phyloP scores from a whole-genome alignment of 768 basidiomycete species.

The Pleurotus tuoliensis region DNA sequence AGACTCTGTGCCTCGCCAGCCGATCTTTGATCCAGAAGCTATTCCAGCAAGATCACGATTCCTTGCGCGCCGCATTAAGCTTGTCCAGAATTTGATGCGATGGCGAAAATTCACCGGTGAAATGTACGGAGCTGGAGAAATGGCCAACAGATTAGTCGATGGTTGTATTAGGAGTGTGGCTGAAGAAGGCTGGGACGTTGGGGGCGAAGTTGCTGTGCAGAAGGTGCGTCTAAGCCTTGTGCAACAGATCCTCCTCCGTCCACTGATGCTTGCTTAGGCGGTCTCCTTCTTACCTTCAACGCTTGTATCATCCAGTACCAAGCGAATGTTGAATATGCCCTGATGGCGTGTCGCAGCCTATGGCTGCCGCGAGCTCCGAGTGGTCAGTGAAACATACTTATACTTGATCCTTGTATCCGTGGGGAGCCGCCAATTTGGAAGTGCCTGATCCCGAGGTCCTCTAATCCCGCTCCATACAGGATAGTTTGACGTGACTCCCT shows the following conservation, averaged over 20 bases:
- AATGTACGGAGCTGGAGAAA: slow-evolving; percentile 47
- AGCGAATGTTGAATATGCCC: slow-evolving; percentile 16
- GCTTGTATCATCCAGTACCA: slow-evolving; percentile 23
- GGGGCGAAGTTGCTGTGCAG: slow-evolving; percentile 61
- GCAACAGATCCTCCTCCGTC: slow-evolving; percentile 8
- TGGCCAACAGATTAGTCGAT: slow-evolving; percentile 55
- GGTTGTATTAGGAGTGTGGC: slow-evolving; percentile 63
- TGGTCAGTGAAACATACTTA: too few relatives aligned
- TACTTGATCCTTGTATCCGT: too few relatives aligned
- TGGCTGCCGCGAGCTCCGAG: neutral
- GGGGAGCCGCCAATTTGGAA: too few relatives aligned
- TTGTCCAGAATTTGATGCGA: slow-evolving; percentile 66
- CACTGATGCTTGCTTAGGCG: slow-evolving; percentile 26
- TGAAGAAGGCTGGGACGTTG: slow-evolving; percentile 82
- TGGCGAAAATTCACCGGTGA: slow-evolving; percentile 77
- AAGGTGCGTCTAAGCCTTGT: slow-evolving; percentile 40
- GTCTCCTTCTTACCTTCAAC: slow-evolving; percentile 32
- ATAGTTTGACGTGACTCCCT: neutral
- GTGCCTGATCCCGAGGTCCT: too few relatives aligned
- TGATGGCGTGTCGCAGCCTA: neutral
- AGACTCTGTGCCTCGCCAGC: slow-evolving; percentile 24
- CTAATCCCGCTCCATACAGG: neutral
- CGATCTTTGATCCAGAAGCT: slow-evolving; percentile 72
- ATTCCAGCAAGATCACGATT: slow-evolving; percentile 70
- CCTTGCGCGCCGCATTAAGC: slow-evolving; percentile 62